Percentiles rank a stretch among this genome's conserved stretches.
Evolutionary conservation across 176 grass and related monocot species (phyloP).

Genomic region (Typha latifolia): DNA sequence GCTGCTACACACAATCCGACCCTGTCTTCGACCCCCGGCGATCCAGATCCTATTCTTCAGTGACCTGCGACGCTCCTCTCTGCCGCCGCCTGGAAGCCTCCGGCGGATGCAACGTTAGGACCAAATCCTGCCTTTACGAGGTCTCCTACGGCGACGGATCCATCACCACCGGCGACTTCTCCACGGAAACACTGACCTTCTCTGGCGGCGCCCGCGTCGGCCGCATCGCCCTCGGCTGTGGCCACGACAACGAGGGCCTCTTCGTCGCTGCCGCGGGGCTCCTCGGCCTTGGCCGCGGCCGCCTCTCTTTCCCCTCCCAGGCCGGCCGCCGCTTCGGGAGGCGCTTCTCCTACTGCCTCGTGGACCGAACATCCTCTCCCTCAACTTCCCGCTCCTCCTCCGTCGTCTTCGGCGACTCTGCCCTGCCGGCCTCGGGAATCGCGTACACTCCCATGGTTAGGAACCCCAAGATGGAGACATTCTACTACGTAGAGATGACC

Average conservation of each 20-base stretch:
- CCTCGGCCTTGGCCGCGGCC: slow-evolving; percentile 69
- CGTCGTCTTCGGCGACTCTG: slow-evolving; percentile 13
- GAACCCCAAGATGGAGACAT: slow-evolving; percentile 76
- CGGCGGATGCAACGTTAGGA: slow-evolving; percentile 68
- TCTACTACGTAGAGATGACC: slow-evolving; percentile 74
- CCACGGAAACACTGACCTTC: slow-evolving; percentile 80
- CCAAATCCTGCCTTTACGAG: slow-evolving; percentile 68
- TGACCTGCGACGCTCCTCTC: slow-evolving; percentile 37
- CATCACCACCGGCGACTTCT: slow-evolving; percentile 65
- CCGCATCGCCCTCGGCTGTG: slow-evolving; percentile 65
- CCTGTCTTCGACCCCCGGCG: slow-evolving; percentile 45
- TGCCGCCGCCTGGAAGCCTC: slow-evolving; percentile 51
- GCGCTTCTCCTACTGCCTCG: slow-evolving; percentile 22
- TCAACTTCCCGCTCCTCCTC: slow-evolving; percentile 15
- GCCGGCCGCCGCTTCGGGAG: not conserved
- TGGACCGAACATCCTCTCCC: slow-evolving; percentile 20
- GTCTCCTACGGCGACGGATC: slow-evolving; percentile 95
- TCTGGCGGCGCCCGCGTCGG: slow-evolving; percentile 50
- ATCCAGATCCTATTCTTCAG: slow-evolving; percentile 31
- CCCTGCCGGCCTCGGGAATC: slow-evolving; percentile 9
- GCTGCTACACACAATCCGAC: slow-evolving; percentile 54
- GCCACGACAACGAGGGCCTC: slow-evolving; percentile 92
- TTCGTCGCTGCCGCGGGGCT: slow-evolving; percentile 81
- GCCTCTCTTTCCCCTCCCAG: slow-evolving; percentile 20
- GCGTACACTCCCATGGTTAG: slow-evolving; percentile 57